Percentiles rank a stretch among this genome's conserved stretches.
phyloP scores from a whole-genome alignment of 1,139 yeast species.

The Kluyveromyces marxianus region DNA sequence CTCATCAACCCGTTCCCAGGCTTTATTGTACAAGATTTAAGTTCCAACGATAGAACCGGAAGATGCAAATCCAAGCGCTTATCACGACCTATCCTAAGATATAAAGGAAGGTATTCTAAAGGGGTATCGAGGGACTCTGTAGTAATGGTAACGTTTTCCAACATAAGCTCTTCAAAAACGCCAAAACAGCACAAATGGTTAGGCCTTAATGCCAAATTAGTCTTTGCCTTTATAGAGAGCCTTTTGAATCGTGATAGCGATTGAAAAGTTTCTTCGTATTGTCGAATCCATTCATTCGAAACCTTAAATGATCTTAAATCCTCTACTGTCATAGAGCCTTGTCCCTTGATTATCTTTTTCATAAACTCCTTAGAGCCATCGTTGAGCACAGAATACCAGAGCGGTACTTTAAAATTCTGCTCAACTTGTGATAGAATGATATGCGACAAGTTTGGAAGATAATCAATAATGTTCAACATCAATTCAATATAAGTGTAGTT shows the following conservation, averaged over 20 bases:
- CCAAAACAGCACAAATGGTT: constrained; percentile 38
- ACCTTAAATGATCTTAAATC: constrained; percentile 27
- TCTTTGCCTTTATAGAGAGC: constrained; percentile 20
- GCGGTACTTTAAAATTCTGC: constrained; percentile 45
- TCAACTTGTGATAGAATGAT: constrained; percentile 40
- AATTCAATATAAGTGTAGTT: constrained; percentile 33
- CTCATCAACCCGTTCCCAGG: constrained; percentile 33
- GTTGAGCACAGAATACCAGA: constrained; percentile 32
- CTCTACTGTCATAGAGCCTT: constrained; percentile 25
- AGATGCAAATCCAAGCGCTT: constrained; percentile 28
- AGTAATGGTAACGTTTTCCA: constrained; percentile 45
- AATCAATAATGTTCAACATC: constrained; percentile 34
- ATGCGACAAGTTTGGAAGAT: constrained; percentile 31
- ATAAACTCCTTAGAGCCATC: constrained; percentile 29
- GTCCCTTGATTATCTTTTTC: constrained; percentile 27
- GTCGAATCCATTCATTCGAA: constrained; percentile 20
- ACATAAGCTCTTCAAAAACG: constrained; percentile 36
- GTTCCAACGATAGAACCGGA: constrained; percentile 26
- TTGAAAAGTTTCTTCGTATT: constrained; percentile 24
- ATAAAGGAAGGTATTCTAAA: constrained; percentile 27
- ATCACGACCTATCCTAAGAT: constrained; percentile 16
- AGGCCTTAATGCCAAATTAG: constrained; percentile 32
- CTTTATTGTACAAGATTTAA: constrained; percentile 30
- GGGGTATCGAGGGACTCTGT: constrained; percentile 33
- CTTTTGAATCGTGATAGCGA: constrained; percentile 22